Evolutionary conservation across 805 yeast genomes (phyloP).

Genomic region (Starmerella ratchasimensis): DNA sequence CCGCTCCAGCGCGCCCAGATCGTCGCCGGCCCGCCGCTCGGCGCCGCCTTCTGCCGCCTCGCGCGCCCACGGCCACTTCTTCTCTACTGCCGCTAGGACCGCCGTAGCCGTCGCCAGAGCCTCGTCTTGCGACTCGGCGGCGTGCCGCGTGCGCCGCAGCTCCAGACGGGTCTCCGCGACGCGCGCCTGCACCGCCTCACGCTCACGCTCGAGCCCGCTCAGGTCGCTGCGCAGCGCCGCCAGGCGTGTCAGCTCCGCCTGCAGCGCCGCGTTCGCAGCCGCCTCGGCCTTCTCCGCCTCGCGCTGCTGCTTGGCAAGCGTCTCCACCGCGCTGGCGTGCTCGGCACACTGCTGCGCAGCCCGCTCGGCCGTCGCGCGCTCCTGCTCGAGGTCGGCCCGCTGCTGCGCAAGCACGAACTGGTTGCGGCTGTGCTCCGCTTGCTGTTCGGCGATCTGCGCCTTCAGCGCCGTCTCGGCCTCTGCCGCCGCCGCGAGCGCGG

Average conservation of each 20-base stretch:
- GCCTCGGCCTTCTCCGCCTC: neutral
- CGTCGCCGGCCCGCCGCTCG: neutral
- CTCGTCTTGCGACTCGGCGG: slow-evolving; percentile 2
- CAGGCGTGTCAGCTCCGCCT: slow-evolving; percentile 3
- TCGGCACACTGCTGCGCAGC: slow-evolving; percentile 48
- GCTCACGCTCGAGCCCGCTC: slow-evolving; percentile 3
- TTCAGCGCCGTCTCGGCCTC: slow-evolving; percentile 3
- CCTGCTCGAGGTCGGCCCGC: slow-evolving; percentile 17
- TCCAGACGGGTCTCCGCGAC: slow-evolving; percentile 10
- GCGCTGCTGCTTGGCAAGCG: neutral
- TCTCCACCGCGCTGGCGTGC: slow-evolving; percentile 63
- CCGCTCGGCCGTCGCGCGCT: slow-evolving; percentile 39
- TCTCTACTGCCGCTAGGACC: slow-evolving; percentile 2
- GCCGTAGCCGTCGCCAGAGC: slow-evolving; percentile 1
- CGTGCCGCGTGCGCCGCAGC: slow-evolving; percentile 11
- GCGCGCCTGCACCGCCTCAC: neutral
- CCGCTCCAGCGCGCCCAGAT: slow-evolving; percentile 5
- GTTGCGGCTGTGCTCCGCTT: slow-evolving; percentile 6
- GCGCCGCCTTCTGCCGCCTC: slow-evolving; percentile 1
- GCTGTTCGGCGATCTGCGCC: slow-evolving; percentile 1
- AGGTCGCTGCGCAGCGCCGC: slow-evolving; percentile 5
- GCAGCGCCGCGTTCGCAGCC: slow-evolving; percentile 5
- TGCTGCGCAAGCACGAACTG: slow-evolving; percentile 10
- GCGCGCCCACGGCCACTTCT: slow-evolving; percentile 9
- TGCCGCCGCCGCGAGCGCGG: slow-evolving; percentile 25